Conservation (phyloP, 495 filamentous ascomycete species). For the Talaromyces stipitatus region DNA sequence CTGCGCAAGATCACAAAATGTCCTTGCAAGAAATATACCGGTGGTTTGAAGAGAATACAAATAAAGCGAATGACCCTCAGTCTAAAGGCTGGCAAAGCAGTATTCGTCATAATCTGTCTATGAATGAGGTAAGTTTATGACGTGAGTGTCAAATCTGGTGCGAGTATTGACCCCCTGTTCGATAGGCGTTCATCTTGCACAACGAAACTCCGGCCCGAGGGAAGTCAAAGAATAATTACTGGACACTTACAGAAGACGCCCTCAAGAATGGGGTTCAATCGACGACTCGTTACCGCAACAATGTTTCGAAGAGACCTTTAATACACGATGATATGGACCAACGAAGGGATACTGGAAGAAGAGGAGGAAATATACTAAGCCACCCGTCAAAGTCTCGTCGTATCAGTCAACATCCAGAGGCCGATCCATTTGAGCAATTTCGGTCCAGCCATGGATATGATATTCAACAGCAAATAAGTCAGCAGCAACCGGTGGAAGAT, state of each 20-base stretch:
- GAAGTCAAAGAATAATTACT: conserved; percentile 53
- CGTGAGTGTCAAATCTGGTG: conserved; percentile 7
- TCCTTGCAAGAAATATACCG: conserved; percentile 80
- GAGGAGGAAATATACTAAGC: conserved; percentile 46
- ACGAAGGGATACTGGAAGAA: conserved; percentile 48
- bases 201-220: conserved; percentile 38
- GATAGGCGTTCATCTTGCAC: conserved; percentile 57
- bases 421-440: not conserved
- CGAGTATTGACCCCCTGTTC: conserved; percentile 10
- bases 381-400: conserved; percentile 18
- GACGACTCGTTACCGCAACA: conserved; percentile 65
- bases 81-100: conserved; percentile 92
- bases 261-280: conserved; percentile 57
- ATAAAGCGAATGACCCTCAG: conserved; percentile 55
- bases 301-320: conserved; percentile 36
- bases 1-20: conserved; percentile 55
- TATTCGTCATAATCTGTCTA: conserved; percentile 92
- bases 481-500: not conserved
- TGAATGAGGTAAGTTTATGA: conserved; percentile 72
- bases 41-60: conserved; percentile 80
- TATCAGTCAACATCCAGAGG: not conserved
- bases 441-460: not conserved
- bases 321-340: conserved; percentile 36
- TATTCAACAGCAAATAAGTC: not conserved
- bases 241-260: conserved; percentile 60